Evolutionary conservation across 176 grass and related monocot species (phyloP), one percentile per base, ranked within the genome.

Genomic region (Chrysopogon serrulatus): DNA sequence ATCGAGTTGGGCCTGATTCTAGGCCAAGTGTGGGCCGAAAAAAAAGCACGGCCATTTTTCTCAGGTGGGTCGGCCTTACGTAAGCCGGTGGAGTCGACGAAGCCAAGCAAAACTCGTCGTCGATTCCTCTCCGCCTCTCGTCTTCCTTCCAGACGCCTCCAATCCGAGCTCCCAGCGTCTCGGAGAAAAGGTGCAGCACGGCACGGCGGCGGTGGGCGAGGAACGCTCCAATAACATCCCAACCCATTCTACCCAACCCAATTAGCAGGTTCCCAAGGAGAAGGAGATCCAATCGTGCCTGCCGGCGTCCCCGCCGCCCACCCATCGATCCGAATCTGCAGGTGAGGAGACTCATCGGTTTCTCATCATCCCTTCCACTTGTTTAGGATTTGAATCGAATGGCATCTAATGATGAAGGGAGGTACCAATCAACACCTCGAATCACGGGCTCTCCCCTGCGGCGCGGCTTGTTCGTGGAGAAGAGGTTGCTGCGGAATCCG

Each of bases 341-440:
- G 79, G 79, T 81, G 65, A 66, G n/a, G n/a, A n/a, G n/a, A n/a
- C n/a, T n/a, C n/a, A n/a, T n/a, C 31, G 9, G 23, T 37, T 76
- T 37, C 16, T 26, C 59, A 30, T 15, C 59, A 30, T 26, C 72
- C 6, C 43, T 6, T 16, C 56, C 21, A 14, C 12, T 40, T 26
- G 34, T n/a, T n/a, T n/a, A 21, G 21, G 23, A 40, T 40, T 59
- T 7, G 21, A 77, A 60, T 40, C 24, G 73, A 57, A 0, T 26
- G 21, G 19, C n/a, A 65, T 32, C 61, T 12, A 5, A 17, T 64
- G 56, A 27, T 59, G 54, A 26, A 59, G 7, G 54, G n/a, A 23
- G 3, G 48, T 15, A 18, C 5, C 26, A 62, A 62, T 62, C 59
- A 13, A 5, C 56, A 27, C 5, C 48, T 60, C 56, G 65, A 34